phyloP scores from a whole-genome alignment of 2,329 filamentous ascomycete genomes.

The Fusarium sp. region DNA sequence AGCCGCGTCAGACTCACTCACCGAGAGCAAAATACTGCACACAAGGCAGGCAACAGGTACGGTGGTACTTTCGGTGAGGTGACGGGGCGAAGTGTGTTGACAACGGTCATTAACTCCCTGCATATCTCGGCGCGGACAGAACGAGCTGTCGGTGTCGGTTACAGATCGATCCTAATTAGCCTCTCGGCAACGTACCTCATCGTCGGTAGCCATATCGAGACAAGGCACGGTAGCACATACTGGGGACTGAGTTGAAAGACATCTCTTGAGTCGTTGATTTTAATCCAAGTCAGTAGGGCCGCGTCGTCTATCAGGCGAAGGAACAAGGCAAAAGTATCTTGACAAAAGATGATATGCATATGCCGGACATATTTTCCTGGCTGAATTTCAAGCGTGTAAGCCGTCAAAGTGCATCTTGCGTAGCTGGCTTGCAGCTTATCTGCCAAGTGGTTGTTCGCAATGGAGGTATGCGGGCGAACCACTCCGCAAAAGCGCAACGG shows the following conservation, averaged over 20 bases:
- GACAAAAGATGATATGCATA: constrained; percentile 5
- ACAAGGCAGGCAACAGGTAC: not conserved
- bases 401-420: not conserved
- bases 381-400: constrained; percentile 5
- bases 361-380: not conserved
- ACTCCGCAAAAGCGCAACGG: not conserved
- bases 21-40: constrained; percentile 9
- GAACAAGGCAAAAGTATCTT: not conserved
- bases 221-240: constrained; percentile 16
- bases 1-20: constrained; percentile 14
- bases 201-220: constrained; percentile 26
- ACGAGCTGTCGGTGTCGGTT: constrained; percentile 14
- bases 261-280: not conserved
- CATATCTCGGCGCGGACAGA: constrained; percentile 21
- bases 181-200: constrained; percentile 27
- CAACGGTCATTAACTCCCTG: constrained; percentile 16
- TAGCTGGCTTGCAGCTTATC: constrained; percentile 14
- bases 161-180: constrained; percentile 12
- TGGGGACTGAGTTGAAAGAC: constrained; percentile 11
- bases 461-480: constrained; percentile 33
- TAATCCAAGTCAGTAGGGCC: constrained; percentile 22
- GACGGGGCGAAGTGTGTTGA: not conserved
- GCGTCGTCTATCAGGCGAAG: constrained; percentile 24
- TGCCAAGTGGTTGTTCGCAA: constrained; percentile 4
- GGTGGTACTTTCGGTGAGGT: not conserved